Conservation (phyloP, 129 eudicot genomes). For the Centella asiatica region DNA sequence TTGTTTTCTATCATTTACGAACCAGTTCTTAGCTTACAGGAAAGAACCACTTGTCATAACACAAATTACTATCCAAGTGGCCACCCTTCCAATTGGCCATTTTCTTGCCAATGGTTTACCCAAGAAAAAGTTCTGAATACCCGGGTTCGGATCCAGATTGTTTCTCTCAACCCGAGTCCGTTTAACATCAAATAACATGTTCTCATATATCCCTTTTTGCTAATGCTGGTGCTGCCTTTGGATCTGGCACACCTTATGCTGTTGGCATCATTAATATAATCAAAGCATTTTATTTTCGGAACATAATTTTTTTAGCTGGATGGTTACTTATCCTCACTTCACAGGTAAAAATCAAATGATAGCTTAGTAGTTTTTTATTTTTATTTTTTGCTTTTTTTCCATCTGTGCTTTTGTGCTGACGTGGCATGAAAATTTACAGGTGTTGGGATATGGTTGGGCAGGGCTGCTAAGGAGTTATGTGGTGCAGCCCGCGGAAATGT, state of each 20-base stretch:
- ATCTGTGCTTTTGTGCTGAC: neutral
- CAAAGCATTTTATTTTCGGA: constrained; percentile 41
- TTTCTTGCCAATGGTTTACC: constrained; percentile 61
- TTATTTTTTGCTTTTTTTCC: neutral
- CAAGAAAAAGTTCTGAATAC: constrained; percentile 14
- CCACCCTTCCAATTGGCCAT: constrained; percentile 52
- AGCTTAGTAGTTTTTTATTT: neutral
- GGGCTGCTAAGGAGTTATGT: constrained; percentile 21
- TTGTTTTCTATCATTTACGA: constrained; percentile 36
- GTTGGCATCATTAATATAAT: constrained; percentile 39
- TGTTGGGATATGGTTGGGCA: constrained; percentile 41
- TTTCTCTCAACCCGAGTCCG: constrained; percentile 64
- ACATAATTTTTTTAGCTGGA: constrained; percentile 34
- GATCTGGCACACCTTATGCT: constrained; percentile 54
- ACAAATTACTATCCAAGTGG: constrained; percentile 44
- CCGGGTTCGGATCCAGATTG: constrained; percentile 20
- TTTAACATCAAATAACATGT: constrained; percentile 73
- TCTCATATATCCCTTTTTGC: constrained; percentile 59
- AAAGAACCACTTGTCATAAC: constrained; percentile 40
- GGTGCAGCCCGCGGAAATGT: constrained; percentile 32
- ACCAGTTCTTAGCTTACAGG: constrained; percentile 57
- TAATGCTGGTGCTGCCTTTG: constrained; percentile 50
- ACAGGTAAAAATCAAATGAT: constrained; percentile 22
- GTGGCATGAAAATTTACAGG: constrained; percentile 3
- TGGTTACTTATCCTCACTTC: constrained; percentile 53